Conservation (phyloP, 805 yeast genomes). For the Wickerhamiella bombiphila region DNA sequence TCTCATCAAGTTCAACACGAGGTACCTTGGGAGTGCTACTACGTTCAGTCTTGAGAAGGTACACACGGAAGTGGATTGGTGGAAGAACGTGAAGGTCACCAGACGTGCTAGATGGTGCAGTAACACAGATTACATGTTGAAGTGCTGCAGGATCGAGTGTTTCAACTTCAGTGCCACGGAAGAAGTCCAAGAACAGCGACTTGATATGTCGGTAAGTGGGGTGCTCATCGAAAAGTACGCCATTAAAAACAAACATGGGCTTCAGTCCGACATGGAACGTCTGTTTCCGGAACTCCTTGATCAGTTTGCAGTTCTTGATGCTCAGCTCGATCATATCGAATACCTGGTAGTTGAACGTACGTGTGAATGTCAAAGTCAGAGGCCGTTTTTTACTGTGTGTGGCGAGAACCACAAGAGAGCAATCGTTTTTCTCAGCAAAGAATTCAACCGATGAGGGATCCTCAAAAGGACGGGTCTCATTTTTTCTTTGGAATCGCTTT, state of each 20-base stretch:
- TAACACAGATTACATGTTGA: constrained; percentile 75
- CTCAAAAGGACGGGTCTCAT: constrained; percentile 85
- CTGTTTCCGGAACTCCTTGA: constrained; percentile 62
- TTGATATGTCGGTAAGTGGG: constrained; percentile 76
- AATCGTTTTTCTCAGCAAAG: constrained; percentile 87
- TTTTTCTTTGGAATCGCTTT: constrained; percentile 77
- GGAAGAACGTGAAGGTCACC: constrained; percentile 62
- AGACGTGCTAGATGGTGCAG: constrained; percentile 32
- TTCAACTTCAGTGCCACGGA: constrained; percentile 69
- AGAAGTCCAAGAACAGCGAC: constrained; percentile 80
- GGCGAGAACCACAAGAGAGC: constrained; percentile 67
- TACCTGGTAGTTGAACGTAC: constrained; percentile 80
- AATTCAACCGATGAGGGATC: constrained; percentile 76
- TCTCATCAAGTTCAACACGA: constrained; percentile 84
- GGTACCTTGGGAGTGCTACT: constrained; percentile 68
- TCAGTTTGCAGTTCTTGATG: constrained; percentile 43
- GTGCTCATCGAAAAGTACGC: constrained; percentile 78
- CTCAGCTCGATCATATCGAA: constrained; percentile 91
- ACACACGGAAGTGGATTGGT: constrained; percentile 76
- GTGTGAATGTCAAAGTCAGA: constrained; percentile 69
- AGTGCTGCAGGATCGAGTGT: constrained; percentile 89
- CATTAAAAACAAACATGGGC: constrained; percentile 89
- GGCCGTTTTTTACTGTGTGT: constrained; percentile 84
- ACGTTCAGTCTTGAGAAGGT: constrained; percentile 63
- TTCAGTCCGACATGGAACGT: constrained; percentile 82